Conservation (phyloP, 371 early-diverging fungal species). For the Umbelopsis sp. region DNA sequence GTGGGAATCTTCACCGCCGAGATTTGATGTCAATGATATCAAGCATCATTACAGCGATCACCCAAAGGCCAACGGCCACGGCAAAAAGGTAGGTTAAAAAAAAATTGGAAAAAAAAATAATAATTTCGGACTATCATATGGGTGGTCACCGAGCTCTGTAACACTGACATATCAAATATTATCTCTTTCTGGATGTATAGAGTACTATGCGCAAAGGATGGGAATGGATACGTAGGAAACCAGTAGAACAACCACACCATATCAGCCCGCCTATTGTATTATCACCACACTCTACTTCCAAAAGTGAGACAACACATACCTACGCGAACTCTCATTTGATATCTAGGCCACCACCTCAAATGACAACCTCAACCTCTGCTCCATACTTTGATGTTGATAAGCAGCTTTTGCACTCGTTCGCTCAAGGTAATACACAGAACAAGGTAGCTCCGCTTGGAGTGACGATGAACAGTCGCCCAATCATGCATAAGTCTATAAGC, state of each 20-base stretch:
- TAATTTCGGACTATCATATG: background rate
- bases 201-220: conserved; percentile 13
- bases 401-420: background rate
- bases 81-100: background rate
- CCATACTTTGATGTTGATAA: conserved; percentile 1
- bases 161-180: background rate
- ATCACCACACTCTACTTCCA: background rate
- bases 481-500: background rate
- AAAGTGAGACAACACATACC: conserved; percentile 4
- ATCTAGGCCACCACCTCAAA: background rate
- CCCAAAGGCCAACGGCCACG: background rate
- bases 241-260: background rate
- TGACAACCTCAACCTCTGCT: background rate
- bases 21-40: background rate
- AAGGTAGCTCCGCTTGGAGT: background rate
- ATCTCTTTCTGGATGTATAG: background rate
- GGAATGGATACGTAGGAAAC: conserved; percentile 10
- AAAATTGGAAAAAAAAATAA: background rate
- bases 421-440: conserved; percentile 2
- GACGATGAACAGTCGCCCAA: background rate
- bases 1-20: background rate
- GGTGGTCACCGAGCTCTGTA: no score
- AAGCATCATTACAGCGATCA: background rate
- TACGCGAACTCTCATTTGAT: conserved; percentile 5
- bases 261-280: background rate